Conservation (phyloP, 2,329 filamentous ascomycete species). For the Nigrograna mackinnonii region DNA sequence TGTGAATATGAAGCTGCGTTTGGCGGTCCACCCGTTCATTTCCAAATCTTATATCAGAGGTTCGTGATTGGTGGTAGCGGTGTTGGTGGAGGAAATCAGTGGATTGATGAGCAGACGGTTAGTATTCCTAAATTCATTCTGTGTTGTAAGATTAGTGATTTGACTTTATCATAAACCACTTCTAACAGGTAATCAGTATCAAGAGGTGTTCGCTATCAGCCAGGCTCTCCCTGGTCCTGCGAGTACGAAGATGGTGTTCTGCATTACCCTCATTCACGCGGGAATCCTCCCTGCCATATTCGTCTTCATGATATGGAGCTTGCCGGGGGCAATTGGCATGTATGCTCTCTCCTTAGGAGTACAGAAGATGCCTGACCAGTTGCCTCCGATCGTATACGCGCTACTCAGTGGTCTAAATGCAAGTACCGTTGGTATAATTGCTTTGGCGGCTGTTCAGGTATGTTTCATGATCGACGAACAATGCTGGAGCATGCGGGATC, state of each 20-base stretch:
- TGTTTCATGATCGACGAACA: background rate
- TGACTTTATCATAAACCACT: too few species aligned
- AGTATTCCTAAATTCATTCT: too few species aligned
- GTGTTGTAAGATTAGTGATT: too few species aligned
- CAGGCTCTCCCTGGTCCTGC: constrained; percentile 70
- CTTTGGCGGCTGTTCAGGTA: constrained; percentile 65
- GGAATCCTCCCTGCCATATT: constrained; percentile 62
- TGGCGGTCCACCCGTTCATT: constrained; percentile 71
- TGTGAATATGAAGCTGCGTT: too few species aligned
- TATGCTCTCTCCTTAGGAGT: constrained; percentile 69
- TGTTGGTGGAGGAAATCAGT: constrained; percentile 54
- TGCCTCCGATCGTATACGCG: constrained; percentile 68
- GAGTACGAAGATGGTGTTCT: constrained; percentile 74
- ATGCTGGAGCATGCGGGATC: too few species aligned
- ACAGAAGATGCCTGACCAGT: constrained; percentile 58
- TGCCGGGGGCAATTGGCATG: constrained; percentile 74
- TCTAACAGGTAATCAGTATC: constrained; percentile 61
- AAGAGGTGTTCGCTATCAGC: constrained; percentile 71
- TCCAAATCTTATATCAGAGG: constrained; percentile 65
- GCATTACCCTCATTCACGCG: constrained; percentile 66
- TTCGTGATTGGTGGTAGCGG: constrained; percentile 61
- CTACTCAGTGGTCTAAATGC: constrained; percentile 73
- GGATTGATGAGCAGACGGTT: constrained; percentile 72
- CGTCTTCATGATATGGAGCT: constrained; percentile 67
- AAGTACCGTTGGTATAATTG: constrained; percentile 72